These are phyloP conservation scores for Zangia roseola DNA, from an alignment of 768 basidiomycete species.

Conservation along the genomic window DNA sequence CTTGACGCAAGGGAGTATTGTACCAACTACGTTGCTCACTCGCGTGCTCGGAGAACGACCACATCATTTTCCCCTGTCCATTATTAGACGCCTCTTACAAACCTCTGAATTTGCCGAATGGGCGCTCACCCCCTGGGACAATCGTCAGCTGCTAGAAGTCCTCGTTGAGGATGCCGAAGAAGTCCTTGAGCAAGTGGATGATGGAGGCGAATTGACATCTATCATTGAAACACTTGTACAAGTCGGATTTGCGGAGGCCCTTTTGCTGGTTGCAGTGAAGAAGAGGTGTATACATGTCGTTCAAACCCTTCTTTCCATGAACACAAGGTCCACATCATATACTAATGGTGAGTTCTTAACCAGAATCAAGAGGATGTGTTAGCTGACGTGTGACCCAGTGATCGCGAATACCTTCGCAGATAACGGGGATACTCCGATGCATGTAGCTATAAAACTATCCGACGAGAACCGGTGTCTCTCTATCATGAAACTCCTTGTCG, in stretches of 20 bases:
- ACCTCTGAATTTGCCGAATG: background rate
- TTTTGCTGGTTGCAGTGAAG: constrained; percentile 6
- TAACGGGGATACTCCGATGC: constrained; percentile 11
- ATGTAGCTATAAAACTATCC: background rate
- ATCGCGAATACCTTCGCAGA: background rate
- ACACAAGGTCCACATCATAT: background rate
- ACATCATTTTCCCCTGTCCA: background rate
- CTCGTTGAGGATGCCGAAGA: background rate
- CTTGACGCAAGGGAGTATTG: background rate
- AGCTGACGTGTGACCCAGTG: background rate
- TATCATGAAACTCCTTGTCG: background rate
- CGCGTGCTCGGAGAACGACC: background rate
- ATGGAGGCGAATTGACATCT: background rate
- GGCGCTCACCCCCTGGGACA: background rate
- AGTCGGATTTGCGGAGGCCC: background rate
- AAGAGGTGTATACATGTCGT: constrained; percentile 2
- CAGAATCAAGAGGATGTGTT: rapidly evolving
- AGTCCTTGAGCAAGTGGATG: background rate
- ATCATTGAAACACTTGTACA: background rate
- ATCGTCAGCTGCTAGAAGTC: background rate
- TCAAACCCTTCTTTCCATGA: background rate
- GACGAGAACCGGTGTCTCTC: constrained; percentile 4
- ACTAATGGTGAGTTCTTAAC: background rate
- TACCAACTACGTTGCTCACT: background rate
- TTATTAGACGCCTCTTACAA: background rate